These are phyloP conservation scores for Cercospora sp. DNA, from an alignment of 2,329 filamentous ascomycete species.

Conservation along the genomic window DNA sequence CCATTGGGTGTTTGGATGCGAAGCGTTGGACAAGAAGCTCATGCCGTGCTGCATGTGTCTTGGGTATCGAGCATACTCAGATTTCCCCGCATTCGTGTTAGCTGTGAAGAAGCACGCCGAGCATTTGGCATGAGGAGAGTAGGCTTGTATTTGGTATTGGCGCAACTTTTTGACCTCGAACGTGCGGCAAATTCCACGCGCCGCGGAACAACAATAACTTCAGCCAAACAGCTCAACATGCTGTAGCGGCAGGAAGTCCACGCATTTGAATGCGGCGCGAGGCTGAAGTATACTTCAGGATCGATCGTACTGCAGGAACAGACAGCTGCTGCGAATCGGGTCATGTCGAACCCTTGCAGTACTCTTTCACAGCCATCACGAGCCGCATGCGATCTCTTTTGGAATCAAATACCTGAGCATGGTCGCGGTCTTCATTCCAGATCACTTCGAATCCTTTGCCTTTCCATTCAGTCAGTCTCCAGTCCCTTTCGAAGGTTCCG, in stretches of 20 bases:
- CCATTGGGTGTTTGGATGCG: background rate
- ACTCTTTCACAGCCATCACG: conserved; percentile 15
- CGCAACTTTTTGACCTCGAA: background rate
- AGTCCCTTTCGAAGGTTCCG: conserved; percentile 35
- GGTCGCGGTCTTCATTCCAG: conserved; percentile 63
- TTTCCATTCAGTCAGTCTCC: conserved; percentile 35
- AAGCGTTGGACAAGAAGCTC: background rate
- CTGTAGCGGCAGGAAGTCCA: background rate
- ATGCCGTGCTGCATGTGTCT: background rate
- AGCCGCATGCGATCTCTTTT: conserved; percentile 23
- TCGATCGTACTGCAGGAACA: background rate
- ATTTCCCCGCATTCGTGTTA: background rate
- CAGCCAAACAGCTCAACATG: background rate
- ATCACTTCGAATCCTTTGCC: conserved; percentile 57
- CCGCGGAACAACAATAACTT: background rate
- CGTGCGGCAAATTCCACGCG: background rate
- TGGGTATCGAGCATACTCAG: background rate
- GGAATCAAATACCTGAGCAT: conserved; percentile 62
- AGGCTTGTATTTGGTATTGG: background rate
- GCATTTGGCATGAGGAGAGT: background rate
- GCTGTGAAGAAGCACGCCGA: background rate
- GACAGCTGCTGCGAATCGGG: background rate
- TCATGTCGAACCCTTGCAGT: conserved; percentile 10
- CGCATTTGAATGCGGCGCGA: background rate
- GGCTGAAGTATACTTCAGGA: background rate